These are phyloP conservation scores for Zygotorulaspora florentina DNA, from an alignment of 805 yeast species.

Conservation along the genomic window DNA sequence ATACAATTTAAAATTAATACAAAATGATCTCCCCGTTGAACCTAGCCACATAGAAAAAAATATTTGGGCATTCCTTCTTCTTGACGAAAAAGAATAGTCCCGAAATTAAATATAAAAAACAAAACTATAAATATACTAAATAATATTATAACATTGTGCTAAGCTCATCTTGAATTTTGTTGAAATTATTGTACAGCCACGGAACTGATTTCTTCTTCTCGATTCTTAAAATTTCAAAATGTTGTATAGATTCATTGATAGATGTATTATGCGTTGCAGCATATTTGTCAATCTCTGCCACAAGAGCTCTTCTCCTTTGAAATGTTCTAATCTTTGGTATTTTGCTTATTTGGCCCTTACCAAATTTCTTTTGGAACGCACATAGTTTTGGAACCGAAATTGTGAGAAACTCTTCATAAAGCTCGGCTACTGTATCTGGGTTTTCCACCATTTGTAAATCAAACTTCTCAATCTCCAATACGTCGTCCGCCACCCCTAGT, in stretches of 20 bases:
- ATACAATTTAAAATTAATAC: no score
- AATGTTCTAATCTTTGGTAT: slow-evolving; percentile 37
- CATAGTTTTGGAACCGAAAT: slow-evolving; percentile 35
- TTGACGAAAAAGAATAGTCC: no score
- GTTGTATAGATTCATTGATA: slow-evolving; percentile 28
- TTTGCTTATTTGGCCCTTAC: slow-evolving; percentile 27
- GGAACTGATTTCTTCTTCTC: slow-evolving; percentile 36
- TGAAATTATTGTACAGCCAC: slow-evolving; percentile 37
- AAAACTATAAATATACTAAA: not conserved
- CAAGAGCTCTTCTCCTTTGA: slow-evolving; percentile 37
- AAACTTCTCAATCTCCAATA: slow-evolving; percentile 7
- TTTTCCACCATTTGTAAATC: slow-evolving; percentile 33
- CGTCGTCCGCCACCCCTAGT: not conserved
- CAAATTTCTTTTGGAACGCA: slow-evolving; percentile 33
- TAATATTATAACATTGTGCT: slow-evolving; percentile 1
- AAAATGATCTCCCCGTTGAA: no score
- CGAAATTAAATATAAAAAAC: no score
- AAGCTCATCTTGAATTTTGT: slow-evolving; percentile 26
- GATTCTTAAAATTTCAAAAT: slow-evolving; percentile 32
- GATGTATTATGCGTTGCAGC: slow-evolving; percentile 27
- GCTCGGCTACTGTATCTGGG: slow-evolving; percentile 32
- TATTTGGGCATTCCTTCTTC: no score
- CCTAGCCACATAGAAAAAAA: no score
- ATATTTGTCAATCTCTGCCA: slow-evolving; percentile 35
- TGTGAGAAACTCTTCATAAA: slow-evolving; percentile 34